phyloP scores from a whole-genome alignment of 805 yeast species.

The Candida qinlingensis region DNA sequence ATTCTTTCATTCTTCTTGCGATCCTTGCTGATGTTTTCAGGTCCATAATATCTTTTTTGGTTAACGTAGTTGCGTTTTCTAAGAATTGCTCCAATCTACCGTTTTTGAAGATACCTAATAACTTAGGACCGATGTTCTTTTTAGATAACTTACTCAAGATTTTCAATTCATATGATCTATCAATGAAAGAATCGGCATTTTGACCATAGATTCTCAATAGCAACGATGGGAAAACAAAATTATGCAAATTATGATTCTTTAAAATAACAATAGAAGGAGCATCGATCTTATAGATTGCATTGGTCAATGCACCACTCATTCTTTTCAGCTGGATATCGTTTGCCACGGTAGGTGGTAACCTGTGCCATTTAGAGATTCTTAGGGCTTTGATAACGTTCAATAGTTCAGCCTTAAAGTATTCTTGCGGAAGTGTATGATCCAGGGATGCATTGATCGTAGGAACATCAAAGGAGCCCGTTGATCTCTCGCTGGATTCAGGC shows the following conservation, averaged over 20 bases:
- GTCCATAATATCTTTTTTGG: constrained; percentile 66
- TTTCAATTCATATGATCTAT: constrained; percentile 73
- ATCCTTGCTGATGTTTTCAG: constrained; percentile 75
- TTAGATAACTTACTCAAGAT: constrained; percentile 68
- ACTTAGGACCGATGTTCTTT: constrained; percentile 79
- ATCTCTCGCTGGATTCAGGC: neutral
- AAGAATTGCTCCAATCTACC: constrained; percentile 94
- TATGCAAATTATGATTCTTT: constrained; percentile 29
- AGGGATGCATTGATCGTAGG: constrained; percentile 52
- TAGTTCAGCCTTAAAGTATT: constrained; percentile 79
- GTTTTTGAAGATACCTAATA: constrained; percentile 84
- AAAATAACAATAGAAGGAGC: constrained; percentile 38
- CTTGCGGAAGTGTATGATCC: constrained; percentile 76
- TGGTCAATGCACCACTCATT: constrained; percentile 91
- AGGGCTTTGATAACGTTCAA: constrained; percentile 57
- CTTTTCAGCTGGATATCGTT: constrained; percentile 50
- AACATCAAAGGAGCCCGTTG: constrained; percentile 21
- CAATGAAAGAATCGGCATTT: constrained; percentile 79
- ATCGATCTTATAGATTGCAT: constrained; percentile 75
- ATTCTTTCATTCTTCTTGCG: constrained; percentile 94
- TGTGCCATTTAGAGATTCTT: constrained; percentile 75
- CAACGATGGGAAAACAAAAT: constrained; percentile 49
- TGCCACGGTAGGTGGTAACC: constrained; percentile 30
- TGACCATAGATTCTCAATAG: constrained; percentile 84
- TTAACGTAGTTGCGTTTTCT: constrained; percentile 74